Evolutionary conservation across 768 basidiomycete genomes (phyloP).

Genomic region (Podaxis mareebaensis): DNA sequence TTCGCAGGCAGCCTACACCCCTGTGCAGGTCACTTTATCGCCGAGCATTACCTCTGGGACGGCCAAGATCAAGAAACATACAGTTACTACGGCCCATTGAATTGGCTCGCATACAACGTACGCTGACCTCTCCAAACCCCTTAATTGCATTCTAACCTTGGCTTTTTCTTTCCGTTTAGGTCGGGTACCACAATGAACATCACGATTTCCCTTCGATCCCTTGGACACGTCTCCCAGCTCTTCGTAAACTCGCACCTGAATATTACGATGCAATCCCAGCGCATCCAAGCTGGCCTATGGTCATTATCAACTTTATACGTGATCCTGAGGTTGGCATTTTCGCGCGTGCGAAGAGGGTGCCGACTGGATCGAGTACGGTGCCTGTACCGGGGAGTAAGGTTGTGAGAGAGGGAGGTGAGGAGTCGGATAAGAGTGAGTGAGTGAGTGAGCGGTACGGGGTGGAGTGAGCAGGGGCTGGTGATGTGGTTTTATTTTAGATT

Average conservation of each 20-base stretch:
- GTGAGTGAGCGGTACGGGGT: conserved; percentile 6
- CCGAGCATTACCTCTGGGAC: conserved; percentile 95
- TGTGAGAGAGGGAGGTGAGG: conserved; percentile 15
- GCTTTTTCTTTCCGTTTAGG: conserved; percentile 40
- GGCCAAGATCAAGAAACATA: conserved; percentile 93
- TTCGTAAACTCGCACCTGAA: conserved; percentile 84
- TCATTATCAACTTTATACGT: conserved; percentile 91
- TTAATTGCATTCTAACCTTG: not conserved
- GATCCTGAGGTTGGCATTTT: conserved; percentile 88
- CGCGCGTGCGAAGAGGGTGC: conserved; percentile 77
- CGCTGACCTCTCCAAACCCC: conserved; percentile 28
- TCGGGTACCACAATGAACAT: conserved; percentile 99
- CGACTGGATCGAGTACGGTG: not conserved
- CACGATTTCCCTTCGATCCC: conserved; percentile 97
- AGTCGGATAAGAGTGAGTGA: conserved; percentile 29
- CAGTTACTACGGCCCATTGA: conserved; percentile 93
- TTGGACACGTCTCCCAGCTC: conserved; percentile 89
- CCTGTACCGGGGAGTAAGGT: not conserved
- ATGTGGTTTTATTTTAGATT: not conserved
- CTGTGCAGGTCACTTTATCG: conserved; percentile 96
- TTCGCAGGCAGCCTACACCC: conserved; percentile 97
- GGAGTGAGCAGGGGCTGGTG: not conserved
- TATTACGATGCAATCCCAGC: conserved; percentile 87
- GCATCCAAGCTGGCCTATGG: conserved; percentile 94
- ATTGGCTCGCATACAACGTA: conserved; percentile 91